Evolutionary conservation across 2,329 filamentous ascomycete genomes (phyloP).

Genomic region (Fusarium burgessii): DNA sequence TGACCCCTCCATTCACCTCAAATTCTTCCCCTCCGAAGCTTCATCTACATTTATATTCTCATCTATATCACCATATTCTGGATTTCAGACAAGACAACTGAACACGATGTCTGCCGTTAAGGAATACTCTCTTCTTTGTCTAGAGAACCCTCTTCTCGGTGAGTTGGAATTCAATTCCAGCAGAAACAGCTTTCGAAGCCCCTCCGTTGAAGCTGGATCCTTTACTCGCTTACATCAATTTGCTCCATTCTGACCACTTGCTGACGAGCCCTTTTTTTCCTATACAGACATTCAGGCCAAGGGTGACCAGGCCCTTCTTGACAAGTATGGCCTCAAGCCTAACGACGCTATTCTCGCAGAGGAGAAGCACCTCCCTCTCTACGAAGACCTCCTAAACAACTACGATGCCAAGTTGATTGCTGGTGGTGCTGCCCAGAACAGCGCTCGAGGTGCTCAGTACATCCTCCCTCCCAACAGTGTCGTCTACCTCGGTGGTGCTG

Average conservation of each 20-base stretch:
- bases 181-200: neutral
- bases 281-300: slow-evolving; percentile 85
- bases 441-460: slow-evolving; percentile 95
- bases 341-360: slow-evolving; percentile 98
- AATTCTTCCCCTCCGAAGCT: slow-evolving; percentile 45
- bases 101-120: slow-evolving; percentile 77
- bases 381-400: slow-evolving; percentile 93
- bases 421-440: slow-evolving; percentile 97
- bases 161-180: slow-evolving; percentile 48
- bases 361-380: slow-evolving; percentile 88
- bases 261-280: slow-evolving; percentile 33
- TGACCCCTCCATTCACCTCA: slow-evolving; percentile 46
- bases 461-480: slow-evolving; percentile 90
- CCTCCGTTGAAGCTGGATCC: neutral
- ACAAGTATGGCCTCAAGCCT: slow-evolving; percentile 93
- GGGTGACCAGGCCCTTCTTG: slow-evolving; percentile 84
- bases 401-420: slow-evolving; percentile 94
- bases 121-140: slow-evolving; percentile 88
- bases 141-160: slow-evolving; percentile 98
- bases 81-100: slow-evolving; percentile 33
- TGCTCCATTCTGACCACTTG: slow-evolving; percentile 14
- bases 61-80: slow-evolving; percentile 18
- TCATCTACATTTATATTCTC: slow-evolving; percentile 22
- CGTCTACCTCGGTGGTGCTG: slow-evolving; percentile 93
- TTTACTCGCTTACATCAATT: slow-evolving; percentile 19